A percentile compares a stretch with the other conserved stretches of the same genome.
phyloP scores from a whole-genome alignment of 31 red algal species.

The Bonnemaisonia californica region DNA sequence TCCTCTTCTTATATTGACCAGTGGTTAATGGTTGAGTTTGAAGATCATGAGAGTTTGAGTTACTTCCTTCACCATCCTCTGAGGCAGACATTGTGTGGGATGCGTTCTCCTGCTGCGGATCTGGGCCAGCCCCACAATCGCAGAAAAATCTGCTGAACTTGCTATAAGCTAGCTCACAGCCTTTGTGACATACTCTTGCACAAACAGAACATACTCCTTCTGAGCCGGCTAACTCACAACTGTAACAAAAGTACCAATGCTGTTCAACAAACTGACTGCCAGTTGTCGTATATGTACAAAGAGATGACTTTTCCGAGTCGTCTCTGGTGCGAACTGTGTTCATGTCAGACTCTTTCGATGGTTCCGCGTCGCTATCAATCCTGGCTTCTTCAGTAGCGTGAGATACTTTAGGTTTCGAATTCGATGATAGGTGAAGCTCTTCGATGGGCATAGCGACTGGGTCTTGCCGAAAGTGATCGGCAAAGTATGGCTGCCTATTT shows the following conservation, averaged over 20 bases:
- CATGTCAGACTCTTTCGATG: neutral
- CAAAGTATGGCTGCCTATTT: neutral
- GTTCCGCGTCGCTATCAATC: neutral
- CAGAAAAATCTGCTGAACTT: conserved; percentile 94
- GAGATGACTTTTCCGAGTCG: neutral
- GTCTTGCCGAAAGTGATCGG: neutral
- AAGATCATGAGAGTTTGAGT: conserved; percentile 29
- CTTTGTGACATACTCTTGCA: conserved; percentile 86
- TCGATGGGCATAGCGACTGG: neutral
- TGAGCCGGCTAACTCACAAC: conserved; percentile 67
- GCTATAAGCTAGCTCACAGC: conserved; percentile 84
- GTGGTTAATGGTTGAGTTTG: conserved; percentile 20
- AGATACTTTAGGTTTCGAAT: neutral
- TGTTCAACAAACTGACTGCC: conserved; percentile 89
- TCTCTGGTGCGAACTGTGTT: conserved; percentile 8
- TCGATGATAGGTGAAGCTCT: neutral
- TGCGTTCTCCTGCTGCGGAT: conserved; percentile 45
- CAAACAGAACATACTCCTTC: conserved; percentile 93
- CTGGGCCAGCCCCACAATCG: conserved; percentile 85
- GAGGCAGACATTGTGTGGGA: conserved; percentile 49
- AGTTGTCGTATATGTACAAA: conserved; percentile 86
- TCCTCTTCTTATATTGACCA: conserved; percentile 30
- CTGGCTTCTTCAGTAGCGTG: neutral
- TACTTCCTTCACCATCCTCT: conserved; percentile 55
- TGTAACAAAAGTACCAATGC: conserved; percentile 96